Percentiles rank a stretch among this genome's conserved stretches.
Evolutionary conservation across 2,329 filamentous ascomycete genomes (phyloP).

Genomic region (Talaromyces sp.): DNA sequence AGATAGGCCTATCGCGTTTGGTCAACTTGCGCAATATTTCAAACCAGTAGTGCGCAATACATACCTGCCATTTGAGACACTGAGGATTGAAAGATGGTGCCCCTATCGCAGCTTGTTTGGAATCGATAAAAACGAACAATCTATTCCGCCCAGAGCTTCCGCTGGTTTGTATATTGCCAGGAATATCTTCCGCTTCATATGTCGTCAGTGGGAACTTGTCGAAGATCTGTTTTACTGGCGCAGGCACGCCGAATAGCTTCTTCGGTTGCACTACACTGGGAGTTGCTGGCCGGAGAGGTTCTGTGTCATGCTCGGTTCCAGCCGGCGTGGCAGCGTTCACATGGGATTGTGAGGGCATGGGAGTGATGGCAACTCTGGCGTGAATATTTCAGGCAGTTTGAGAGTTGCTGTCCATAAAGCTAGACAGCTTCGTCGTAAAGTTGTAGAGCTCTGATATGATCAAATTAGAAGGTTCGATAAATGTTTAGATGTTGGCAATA

Average conservation of each 20-base stretch:
- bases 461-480: not conserved
- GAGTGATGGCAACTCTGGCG: conserved; percentile 26
- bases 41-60: conserved; percentile 23
- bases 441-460: not conserved
- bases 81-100: conserved; percentile 82
- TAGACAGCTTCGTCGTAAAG: not conserved
- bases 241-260: conserved; percentile 51
- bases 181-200: conserved; percentile 65
- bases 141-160: conserved; percentile 63
- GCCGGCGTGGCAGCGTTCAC: conserved; percentile 25
- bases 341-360: conserved; percentile 21
- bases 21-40: not conserved
- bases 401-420: not conserved
- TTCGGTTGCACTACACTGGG: conserved; percentile 23
- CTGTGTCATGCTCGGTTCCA: conserved; percentile 21
- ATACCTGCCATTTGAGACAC: conserved; percentile 94
- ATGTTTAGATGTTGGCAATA: conserved; percentile 3
- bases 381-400: not conserved
- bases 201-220: conserved; percentile 74
- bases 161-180: conserved; percentile 6
- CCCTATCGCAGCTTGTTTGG: conserved; percentile 58
- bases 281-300: conserved; percentile 8
- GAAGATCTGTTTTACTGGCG: conserved; percentile 77
- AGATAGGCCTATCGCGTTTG: conserved; percentile 66
- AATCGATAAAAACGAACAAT: conserved; percentile 73